Evolutionary conservation across 192 early-diverging fungal species (phyloP).

Genomic region (Coemansia reversa): DNA sequence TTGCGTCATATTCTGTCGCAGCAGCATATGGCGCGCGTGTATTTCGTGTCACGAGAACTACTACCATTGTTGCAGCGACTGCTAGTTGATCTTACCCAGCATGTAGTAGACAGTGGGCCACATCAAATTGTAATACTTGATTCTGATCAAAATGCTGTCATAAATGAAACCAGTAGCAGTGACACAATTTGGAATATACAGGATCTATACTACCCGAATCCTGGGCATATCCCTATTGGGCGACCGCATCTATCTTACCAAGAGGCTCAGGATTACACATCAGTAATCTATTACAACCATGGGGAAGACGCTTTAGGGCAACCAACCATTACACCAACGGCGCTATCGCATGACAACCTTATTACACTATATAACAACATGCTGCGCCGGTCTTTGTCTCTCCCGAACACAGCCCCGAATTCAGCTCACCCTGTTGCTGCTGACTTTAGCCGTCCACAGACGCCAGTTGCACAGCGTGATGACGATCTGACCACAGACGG

Average conservation of each 20-base stretch:
- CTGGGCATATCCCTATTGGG: conserved; percentile 5
- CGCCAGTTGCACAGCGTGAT: not conserved
- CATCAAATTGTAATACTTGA: conserved; percentile 16
- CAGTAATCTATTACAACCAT: conserved; percentile 21
- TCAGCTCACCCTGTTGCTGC: not conserved
- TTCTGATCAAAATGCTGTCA: not conserved
- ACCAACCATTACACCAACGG: not conserved
- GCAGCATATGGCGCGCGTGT: conserved; percentile 15
- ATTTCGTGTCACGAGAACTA: conserved; percentile 20
- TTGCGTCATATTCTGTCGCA: conserved; percentile 8
- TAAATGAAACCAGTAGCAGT: not conserved
- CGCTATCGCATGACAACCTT: conserved; percentile 19
- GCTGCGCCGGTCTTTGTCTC: conserved; percentile 24
- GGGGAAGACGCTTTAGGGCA: not conserved
- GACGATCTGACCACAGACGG: not conserved
- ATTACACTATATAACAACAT: conserved; percentile 20
- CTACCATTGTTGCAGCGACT: conserved; percentile 8
- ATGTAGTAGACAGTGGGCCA: not conserved
- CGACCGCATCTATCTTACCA: conserved; percentile 5
- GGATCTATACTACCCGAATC: conserved; percentile 9
- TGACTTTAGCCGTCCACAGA: conserved; percentile 3
- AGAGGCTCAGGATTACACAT: conserved; percentile 26
- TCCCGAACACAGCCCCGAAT: conserved; percentile 3
- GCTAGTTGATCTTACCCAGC: conserved; percentile 1
- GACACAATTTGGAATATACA: conserved; percentile 5